Percentiles rank a stretch among this genome's conserved stretches.
These are phyloP conservation scores for Trametes sanguinea DNA, from an alignment of 768 basidiomycete species.

Conservation along the genomic window DNA sequence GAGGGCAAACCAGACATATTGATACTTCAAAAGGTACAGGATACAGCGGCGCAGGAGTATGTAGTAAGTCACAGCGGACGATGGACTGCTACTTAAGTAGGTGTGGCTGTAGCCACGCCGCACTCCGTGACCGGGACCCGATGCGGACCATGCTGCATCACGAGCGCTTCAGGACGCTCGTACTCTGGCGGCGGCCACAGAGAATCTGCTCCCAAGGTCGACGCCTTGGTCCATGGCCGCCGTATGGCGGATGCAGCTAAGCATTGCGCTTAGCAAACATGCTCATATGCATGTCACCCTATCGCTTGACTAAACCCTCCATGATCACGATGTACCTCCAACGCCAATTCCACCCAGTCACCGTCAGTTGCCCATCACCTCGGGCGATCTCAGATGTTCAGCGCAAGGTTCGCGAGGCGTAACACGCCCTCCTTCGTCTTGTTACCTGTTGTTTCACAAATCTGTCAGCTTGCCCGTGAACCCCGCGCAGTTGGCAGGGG, in stretches of 20 bases:
- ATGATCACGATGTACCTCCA: no score
- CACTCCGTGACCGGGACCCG: not conserved
- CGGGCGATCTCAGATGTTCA: no score
- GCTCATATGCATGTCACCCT: no score
- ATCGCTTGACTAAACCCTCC: no score
- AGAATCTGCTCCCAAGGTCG: no score
- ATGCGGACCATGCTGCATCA: not conserved
- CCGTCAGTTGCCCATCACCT: no score
- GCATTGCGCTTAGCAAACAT: no score
- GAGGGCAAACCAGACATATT: conserved; percentile 24
- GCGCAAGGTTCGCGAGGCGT: conserved; percentile 70
- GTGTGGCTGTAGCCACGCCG: not conserved
- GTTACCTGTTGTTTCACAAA: conserved; percentile 55
- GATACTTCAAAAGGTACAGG: not conserved
- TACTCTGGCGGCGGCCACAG: no score
- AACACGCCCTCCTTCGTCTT: conserved; percentile 89
- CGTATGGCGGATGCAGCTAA: no score
- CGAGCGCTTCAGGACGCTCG: not conserved
- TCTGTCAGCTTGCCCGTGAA: not conserved
- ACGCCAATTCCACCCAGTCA: no score
- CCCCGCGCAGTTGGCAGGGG: not conserved
- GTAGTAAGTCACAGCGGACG: not conserved
- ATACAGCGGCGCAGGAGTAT: not conserved
- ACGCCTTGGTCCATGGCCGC: no score
- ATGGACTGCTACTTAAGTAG: not conserved